Evolutionary conservation across 2,329 filamentous ascomycete genomes (phyloP).

Genomic region (Drechslerella dactyloides): DNA sequence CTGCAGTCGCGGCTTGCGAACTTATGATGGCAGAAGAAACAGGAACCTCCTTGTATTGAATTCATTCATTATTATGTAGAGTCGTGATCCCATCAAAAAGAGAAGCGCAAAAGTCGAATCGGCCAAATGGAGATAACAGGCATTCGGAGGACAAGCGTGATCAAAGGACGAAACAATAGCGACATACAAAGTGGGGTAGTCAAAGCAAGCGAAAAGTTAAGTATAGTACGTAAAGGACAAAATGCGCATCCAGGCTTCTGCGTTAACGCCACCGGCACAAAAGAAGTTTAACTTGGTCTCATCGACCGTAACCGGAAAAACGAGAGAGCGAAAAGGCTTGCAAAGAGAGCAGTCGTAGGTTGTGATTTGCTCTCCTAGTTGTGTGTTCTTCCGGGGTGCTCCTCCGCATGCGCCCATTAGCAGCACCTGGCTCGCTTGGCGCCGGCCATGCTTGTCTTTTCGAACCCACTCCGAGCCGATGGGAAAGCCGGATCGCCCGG

Average conservation of each 20-base stretch:
- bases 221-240: background rate
- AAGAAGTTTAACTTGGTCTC: conserved; percentile 8
- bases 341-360: conserved; percentile 4
- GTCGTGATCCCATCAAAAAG: background rate
- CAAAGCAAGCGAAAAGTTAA: too few species aligned
- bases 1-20: background rate
- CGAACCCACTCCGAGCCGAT: conserved; percentile 46
- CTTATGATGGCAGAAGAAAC: background rate
- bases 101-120: background rate
- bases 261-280: conserved; percentile 1
- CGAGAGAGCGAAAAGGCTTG: too few species aligned
- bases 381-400: conserved; percentile 22
- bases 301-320: conserved; percentile 4
- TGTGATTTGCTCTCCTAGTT: conserved; percentile 27
- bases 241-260: conserved; percentile 12
- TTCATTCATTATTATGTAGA: conserved; percentile 5
- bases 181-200: conserved; percentile 12
- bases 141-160: background rate
- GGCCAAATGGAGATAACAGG: conserved; percentile 1
- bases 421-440: conserved; percentile 31
- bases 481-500: conserved; percentile 41
- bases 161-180: conserved; percentile 8
- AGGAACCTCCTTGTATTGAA: background rate
- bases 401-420: conserved; percentile 17
- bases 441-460: conserved; percentile 34